These are phyloP conservation scores for Teratosphaeria viscida DNA, from an alignment of 2,329 filamentous ascomycete genomes.

Conservation along the genomic window DNA sequence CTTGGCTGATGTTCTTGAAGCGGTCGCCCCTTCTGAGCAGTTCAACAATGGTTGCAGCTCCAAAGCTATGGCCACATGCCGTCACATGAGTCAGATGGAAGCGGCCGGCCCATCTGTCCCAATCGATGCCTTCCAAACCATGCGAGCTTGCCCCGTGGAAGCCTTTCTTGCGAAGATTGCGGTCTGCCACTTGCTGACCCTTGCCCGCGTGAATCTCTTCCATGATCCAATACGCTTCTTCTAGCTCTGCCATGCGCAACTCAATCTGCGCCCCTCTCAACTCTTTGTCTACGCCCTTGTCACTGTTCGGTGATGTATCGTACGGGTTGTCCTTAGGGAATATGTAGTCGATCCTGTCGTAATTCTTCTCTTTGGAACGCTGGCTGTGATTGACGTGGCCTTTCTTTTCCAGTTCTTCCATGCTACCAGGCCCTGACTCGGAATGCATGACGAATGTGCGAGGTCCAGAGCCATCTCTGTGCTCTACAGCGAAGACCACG, in stretches of 20 bases:
- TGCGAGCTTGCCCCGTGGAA: slow-evolving; percentile 49
- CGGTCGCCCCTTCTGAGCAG: slow-evolving; percentile 45
- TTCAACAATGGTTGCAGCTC: slow-evolving; percentile 54
- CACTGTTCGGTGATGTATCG: slow-evolving; percentile 44
- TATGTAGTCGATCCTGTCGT: slow-evolving; percentile 43
- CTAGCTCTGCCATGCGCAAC: slow-evolving; percentile 52
- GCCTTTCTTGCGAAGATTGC: slow-evolving; percentile 49
- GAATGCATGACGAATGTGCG: slow-evolving; percentile 50
- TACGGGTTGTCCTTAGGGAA: slow-evolving; percentile 45
- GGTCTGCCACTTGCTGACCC: slow-evolving; percentile 40
- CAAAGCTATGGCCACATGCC: slow-evolving; percentile 56
- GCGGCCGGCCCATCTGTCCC: slow-evolving; percentile 46
- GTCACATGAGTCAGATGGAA: slow-evolving; percentile 50
- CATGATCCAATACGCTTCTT: slow-evolving; percentile 51
- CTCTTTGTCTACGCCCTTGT: slow-evolving; percentile 49
- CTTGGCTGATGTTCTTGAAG: slow-evolving; percentile 50
- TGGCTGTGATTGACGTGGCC: slow-evolving; percentile 17
- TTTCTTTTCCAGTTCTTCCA: slow-evolving; percentile 18
- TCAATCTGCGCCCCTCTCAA: slow-evolving; percentile 53
- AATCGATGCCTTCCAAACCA: slow-evolving; percentile 47
- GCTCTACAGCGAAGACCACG: slow-evolving; percentile 54
- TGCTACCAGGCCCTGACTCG: slow-evolving; percentile 27
- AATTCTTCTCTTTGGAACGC: slow-evolving; percentile 16
- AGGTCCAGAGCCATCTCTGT: slow-evolving; percentile 54
- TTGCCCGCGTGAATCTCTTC: slow-evolving; percentile 44